A percentile compares a stretch with the other conserved stretches of the same genome.
These are phyloP conservation scores for Hordeum marinum DNA, from an alignment of 176 grass and related monocot genomes.

Conservation along the genomic window DNA sequence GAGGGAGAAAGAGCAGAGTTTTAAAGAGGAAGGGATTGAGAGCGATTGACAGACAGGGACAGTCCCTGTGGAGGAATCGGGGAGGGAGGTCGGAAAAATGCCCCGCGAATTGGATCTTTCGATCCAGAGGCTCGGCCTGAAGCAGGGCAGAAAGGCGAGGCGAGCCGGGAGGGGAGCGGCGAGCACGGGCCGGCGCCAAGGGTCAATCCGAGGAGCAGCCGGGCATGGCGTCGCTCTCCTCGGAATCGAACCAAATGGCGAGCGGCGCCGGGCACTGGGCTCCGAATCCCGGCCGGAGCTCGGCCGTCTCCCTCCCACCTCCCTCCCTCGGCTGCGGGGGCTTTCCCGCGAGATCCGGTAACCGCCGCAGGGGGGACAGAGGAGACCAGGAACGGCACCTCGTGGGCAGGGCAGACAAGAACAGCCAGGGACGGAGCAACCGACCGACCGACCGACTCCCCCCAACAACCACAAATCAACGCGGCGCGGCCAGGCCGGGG, in stretches of 20 bases:
- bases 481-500: not conserved
- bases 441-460: not conserved
- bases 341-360: constrained; percentile 1
- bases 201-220: not conserved
- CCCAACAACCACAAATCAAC: not conserved
- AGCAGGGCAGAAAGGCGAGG: not conserved
- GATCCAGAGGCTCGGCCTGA: not conserved
- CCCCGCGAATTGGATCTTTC: constrained; percentile 38
- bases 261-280: constrained; percentile 26
- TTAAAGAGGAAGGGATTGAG: not conserved
- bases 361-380: not conserved
- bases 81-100: not conserved
- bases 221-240: not conserved
- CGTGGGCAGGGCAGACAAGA: not conserved
- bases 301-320: not conserved
- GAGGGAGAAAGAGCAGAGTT: constrained; percentile 11
- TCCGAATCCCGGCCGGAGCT: not conserved
- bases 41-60: constrained; percentile 41
- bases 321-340: not conserved
- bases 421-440: constrained; percentile 5
- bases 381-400: not conserved
- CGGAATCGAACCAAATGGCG: constrained; percentile 14
- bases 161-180: not conserved
- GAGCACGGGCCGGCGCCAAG: not conserved
- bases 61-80: constrained; percentile 21